Evolutionary conservation across 73 alveolate genomes (phyloP), one percentile per base, ranked within the genome.

Genomic region (Paramecium octaurelia): DNA sequence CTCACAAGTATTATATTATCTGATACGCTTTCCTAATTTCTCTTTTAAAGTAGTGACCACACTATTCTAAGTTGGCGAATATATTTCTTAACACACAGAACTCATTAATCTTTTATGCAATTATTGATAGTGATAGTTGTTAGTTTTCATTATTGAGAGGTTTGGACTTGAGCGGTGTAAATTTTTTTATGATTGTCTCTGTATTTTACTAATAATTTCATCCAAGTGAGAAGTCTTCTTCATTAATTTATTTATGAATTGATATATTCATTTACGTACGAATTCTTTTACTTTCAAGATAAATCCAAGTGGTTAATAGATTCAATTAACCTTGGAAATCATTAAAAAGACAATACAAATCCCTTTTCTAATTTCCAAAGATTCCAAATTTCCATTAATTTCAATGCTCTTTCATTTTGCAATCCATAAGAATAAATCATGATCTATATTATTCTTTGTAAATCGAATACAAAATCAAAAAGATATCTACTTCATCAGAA

Each of bases 191-290:
- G 91, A 80, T 44, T 44, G 20, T 12, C 91, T 42, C 46, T 80
- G 54, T 40, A 80, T 80, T 80, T 80, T 80, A 23, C 34, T 42
- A 23, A 80, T 44, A 18, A 80, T 80, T 46, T 44, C 46, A 24
- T 80, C 91, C 91, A 80, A 40, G 24, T 80, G 91, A 80, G 91
- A 64, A 48, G 76, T 80, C 57, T 46, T 80, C 48, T 80, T 80
- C 75, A 80, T 80, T 80, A 40, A 31, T 80, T 80, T 80, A 80
- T 31, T 64, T 31, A 64, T 64, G 10, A 75, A 42, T 75, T 29
- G 91, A 42, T 80, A 80, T 35, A 20, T 64, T 54, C 31, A 54
- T 54, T n/a, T 54, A 18, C 14, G 5, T 40, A 12, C 10, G 48
- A 8, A 40, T 40, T 40, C 48, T 40, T 40, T 40, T 38, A 38